Conservation (phyloP, 768 basidiomycete genomes). For the Steccherinum ochraceum region DNA sequence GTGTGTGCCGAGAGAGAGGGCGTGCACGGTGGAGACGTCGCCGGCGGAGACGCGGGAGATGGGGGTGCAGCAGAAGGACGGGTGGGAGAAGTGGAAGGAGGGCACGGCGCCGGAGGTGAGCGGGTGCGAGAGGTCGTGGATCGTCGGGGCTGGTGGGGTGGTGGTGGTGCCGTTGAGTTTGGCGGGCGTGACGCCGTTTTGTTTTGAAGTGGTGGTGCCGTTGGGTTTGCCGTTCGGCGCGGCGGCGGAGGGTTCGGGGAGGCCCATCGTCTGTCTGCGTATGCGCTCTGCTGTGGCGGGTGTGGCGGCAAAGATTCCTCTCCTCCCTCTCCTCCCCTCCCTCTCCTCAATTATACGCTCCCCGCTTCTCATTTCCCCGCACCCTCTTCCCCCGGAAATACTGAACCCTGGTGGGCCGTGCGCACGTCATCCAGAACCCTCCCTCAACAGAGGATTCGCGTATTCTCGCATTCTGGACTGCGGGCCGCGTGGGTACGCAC, state of each 20-base stretch:
- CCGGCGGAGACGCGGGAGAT: constrained; percentile 31
- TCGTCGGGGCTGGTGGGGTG: background rate
- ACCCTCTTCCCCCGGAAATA: too few species aligned
- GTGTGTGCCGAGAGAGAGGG: constrained; percentile 57
- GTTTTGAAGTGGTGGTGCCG: background rate
- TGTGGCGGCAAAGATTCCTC: too few species aligned
- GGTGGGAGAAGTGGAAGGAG: constrained; percentile 50
- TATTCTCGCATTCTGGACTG: too few species aligned
- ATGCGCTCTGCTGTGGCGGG: too few species aligned
- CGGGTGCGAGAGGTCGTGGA: constrained; percentile 51
- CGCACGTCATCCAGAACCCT: too few species aligned
- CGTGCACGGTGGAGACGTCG: constrained; percentile 46
- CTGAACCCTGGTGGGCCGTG: too few species aligned
- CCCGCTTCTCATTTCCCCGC: background rate
- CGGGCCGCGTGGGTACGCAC: too few species aligned
- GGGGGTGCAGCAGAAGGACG: constrained; percentile 33
- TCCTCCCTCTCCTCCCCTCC: too few species aligned
- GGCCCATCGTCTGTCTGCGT: too few species aligned
- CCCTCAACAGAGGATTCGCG: too few species aligned
- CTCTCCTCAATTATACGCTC: background rate
- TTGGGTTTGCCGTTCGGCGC: background rate
- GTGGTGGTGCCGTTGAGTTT: background rate
- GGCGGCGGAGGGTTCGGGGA: too few species aligned
- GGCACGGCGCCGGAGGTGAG: constrained; percentile 36
- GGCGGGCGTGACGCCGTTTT: background rate